Evolutionary conservation across 345 rosid genomes (phyloP).

Genomic region (Isatis tinctoria): DNA sequence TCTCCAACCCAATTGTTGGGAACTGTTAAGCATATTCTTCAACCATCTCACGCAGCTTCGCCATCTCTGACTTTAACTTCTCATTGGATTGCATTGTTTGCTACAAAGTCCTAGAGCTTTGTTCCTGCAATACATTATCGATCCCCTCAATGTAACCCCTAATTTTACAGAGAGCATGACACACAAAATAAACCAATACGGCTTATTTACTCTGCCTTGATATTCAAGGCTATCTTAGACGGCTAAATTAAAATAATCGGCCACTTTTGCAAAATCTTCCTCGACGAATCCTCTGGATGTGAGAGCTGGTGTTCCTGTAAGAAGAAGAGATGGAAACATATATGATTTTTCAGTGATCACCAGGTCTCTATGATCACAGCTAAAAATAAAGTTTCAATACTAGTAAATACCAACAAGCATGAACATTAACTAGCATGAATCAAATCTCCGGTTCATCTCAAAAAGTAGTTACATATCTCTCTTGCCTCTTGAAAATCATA

Average conservation of each 20-base stretch:
- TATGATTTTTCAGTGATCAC: neutral
- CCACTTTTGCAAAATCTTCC: conserved; percentile 88
- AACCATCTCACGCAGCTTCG: conserved; percentile 59
- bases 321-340: neutral
- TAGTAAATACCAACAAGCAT: no score
- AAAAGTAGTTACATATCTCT: no score
- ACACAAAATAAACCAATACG: neutral
- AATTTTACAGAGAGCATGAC: neutral
- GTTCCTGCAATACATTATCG: conserved; percentile 50
- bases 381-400: no score
- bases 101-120: conserved; percentile 80
- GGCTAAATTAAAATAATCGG: conserved; percentile 80
- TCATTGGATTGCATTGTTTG: conserved; percentile 59
- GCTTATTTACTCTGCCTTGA: conserved; percentile 45
- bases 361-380: neutral
- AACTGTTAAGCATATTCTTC: conserved; percentile 81
- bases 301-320: conserved; percentile 89
- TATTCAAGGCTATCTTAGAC: conserved; percentile 76
- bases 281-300: conserved; percentile 91
- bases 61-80: conserved; percentile 53
- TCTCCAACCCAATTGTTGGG: conserved; percentile 92
- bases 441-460: no score
- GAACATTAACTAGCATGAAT: no score
- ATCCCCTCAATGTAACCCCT: neutral
- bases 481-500: no score